A percentile compares a stretch with the other conserved stretches of the same genome.
Evolutionary conservation across 257 asterid genomes (phyloP).

Genomic region (Solanum arcanum): DNA sequence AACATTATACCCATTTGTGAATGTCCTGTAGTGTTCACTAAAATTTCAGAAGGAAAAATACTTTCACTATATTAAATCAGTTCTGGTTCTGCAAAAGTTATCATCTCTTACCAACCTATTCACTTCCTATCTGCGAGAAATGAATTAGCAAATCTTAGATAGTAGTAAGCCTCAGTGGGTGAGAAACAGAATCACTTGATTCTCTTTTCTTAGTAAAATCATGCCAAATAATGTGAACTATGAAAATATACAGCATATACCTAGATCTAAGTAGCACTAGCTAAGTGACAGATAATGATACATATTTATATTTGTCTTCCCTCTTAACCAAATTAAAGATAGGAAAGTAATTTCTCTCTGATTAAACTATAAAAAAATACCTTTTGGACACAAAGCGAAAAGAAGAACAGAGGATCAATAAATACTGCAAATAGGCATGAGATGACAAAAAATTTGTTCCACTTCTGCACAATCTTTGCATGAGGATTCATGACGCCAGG

Average conservation of each 20-base stretch:
- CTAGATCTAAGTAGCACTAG: neutral
- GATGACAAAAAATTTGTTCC: conserved; percentile 68
- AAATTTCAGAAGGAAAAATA: neutral
- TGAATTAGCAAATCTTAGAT: neutral
- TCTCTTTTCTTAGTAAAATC: neutral
- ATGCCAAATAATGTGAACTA: neutral
- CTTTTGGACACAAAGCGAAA: conserved; percentile 48
- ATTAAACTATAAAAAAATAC: conserved; percentile 14
- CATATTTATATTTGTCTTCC: neutral
- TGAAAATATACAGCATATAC: neutral
- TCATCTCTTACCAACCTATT: neutral
- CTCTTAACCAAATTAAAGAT: neutral
- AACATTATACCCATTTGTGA: neutral
- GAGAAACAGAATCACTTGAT: neutral
- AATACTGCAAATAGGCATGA: conserved; percentile 59
- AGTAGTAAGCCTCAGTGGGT: neutral
- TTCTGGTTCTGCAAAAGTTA: neutral
- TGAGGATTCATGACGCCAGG: conserved; percentile 91
- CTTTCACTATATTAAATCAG: neutral
- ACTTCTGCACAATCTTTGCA: conserved; percentile 47
- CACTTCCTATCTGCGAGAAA: neutral
- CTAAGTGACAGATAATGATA: neutral
- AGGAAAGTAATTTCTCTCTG: neutral
- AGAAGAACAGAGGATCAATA: conserved; percentile 76
- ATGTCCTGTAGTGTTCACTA: neutral